Evolutionary conservation across 1,139 yeast species (phyloP), one percentile per base, ranked within the genome.

Genomic region (Taphrina pruni): DNA sequence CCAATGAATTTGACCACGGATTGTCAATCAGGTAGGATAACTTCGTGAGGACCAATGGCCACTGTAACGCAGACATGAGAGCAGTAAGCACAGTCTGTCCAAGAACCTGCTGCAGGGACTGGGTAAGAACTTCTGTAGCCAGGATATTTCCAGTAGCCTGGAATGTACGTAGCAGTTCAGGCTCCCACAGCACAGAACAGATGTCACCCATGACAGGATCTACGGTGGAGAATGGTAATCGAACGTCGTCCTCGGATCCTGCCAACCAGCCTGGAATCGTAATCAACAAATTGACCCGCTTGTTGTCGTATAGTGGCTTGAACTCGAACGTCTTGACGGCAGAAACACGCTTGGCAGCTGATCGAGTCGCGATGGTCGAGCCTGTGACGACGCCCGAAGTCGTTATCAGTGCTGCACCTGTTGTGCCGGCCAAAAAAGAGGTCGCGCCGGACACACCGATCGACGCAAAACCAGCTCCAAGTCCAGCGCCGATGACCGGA

Each of bases 251-350:
- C 74, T 88, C 86, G 72, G 87, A 88, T 77, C 97, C 96, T 71
- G 89, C 88, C 95, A 94, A 92, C 99, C 99, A 95, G 35, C 99
- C 99, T 69, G 96, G 88, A 0, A 95, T 93, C 0, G 97, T 92
- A n/a, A 95, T 81, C 61, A 94, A 88, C 72, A 93, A 81, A 75
- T 91, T 94, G 1, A 96, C 88, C 67, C 99, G 83, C 77, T 90
- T 90, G 78, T 90, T 92, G 76, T 94, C 92, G 78, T 92, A 97
- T 73, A 95, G 81, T 0, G 99, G 99, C 70, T 90, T 86, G 76
- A 94, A 88, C 75, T 95, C 98, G 80, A 95, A 95, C 0, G 97
- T 93, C 73, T 89, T 86, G 9, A 95, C 98, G 72, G 92, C 93
- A 2, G 97, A 97, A 78, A 89, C 88, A 77, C 99, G 85, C 74